Evolutionary conservation across 129 eudicot genomes (phyloP).

Genomic region (Gnaphalium uliginosum): DNA sequence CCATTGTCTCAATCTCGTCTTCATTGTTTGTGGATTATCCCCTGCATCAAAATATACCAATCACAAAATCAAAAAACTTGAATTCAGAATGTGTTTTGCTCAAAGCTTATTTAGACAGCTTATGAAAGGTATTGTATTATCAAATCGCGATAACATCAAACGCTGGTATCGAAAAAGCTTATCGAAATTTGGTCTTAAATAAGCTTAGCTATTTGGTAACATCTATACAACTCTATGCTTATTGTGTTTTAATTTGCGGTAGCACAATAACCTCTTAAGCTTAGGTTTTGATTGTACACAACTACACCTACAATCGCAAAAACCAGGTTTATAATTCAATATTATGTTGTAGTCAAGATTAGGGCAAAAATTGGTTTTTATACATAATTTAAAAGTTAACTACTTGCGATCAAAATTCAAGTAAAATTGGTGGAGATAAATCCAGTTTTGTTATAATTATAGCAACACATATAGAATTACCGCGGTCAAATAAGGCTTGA

Average conservation of each 20-base stretch:
- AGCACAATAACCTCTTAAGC: neutral
- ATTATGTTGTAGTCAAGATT: neutral
- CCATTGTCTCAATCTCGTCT: conserved; percentile 72
- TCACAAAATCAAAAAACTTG: conserved; percentile 14
- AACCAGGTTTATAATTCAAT: neutral
- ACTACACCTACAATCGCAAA: neutral
- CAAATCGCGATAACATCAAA: neutral
- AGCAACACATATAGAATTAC: conserved; percentile 26
- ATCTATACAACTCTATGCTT: too few relatives aligned
- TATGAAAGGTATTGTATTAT: neutral
- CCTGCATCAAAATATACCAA: conserved; percentile 30
- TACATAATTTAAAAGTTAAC: neutral
- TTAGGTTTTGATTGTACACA: too few relatives aligned
- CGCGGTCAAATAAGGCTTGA: conserved; percentile 42
- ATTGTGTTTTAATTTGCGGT: neutral
- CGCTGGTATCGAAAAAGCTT: neutral
- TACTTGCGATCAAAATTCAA: too few relatives aligned
- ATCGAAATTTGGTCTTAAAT: neutral
- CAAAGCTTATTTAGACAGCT: neutral
- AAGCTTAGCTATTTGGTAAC: neutral
- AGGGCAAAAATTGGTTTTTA: neutral
- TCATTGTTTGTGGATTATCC: conserved; percentile 59
- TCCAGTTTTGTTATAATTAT: too few relatives aligned
- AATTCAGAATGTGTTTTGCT: neutral
- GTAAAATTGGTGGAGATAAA: too few relatives aligned